These are phyloP conservation scores for Anthoceros angustus DNA, from an alignment of 225 moss, liverwort and hornwort genomes.

Conservation along the genomic window DNA sequence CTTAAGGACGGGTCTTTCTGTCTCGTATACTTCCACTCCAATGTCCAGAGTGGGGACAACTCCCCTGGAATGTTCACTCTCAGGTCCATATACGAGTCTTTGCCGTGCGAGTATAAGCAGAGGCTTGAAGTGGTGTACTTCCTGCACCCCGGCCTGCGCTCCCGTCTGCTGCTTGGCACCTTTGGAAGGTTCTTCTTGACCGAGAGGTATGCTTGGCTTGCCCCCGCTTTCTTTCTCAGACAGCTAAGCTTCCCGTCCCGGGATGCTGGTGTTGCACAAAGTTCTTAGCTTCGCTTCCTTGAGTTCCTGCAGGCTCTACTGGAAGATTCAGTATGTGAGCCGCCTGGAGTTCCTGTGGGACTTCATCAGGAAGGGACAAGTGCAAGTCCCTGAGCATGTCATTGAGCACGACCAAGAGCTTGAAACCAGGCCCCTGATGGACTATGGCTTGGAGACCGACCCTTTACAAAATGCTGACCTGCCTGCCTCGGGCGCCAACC, in stretches of 20 bases:
- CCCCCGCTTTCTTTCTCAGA: not conserved
- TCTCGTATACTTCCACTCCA: constrained; percentile 66
- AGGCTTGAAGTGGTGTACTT: constrained; percentile 48
- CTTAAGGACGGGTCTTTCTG: constrained; percentile 36
- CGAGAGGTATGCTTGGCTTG: constrained; percentile 43
- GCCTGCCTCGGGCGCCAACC: constrained; percentile 12
- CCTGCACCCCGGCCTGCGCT: constrained; percentile 71
- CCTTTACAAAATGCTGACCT: constrained; percentile 18
- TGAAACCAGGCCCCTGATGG: constrained; percentile 39
- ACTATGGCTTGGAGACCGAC: constrained; percentile 56
- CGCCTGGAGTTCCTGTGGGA: constrained; percentile 73
- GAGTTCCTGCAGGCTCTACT: constrained; percentile 41
- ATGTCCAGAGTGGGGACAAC: constrained; percentile 57
- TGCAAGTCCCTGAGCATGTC: constrained; percentile 71
- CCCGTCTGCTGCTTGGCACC: constrained; percentile 57
- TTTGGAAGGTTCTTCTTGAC: constrained; percentile 60
- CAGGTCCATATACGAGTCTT: constrained; percentile 56
- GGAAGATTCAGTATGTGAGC: constrained; percentile 57
- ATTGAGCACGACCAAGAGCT: constrained; percentile 50
- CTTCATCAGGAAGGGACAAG: constrained; percentile 45
- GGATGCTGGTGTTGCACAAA: not conserved
- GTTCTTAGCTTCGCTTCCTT: not conserved
- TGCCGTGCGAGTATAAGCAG: constrained; percentile 46
- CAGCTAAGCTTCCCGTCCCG: not conserved
- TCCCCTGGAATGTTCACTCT: constrained; percentile 54